Base-by-base conservation (phyloP, 2,329 filamentous ascomycete species). In the Penicillium sp. region DNA sequence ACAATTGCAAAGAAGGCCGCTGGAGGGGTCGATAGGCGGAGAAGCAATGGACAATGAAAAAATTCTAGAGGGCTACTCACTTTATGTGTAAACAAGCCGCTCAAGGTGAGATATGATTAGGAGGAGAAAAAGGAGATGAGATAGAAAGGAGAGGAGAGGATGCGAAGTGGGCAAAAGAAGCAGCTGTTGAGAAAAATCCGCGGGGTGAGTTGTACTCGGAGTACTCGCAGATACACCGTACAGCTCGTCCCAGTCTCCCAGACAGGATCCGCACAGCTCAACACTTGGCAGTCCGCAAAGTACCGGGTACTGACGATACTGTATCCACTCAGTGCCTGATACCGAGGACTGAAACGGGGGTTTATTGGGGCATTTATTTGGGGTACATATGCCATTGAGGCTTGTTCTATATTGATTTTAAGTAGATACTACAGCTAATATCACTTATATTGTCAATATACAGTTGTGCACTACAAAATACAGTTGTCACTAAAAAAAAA, bases 221-320 rank as follows among this genome's bases (percentile, higher is more conserved):
- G 56, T 52, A 61, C 59, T 61, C 56, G 59, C 56, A 61, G 58
- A 50, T 61, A 61, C 59, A 60, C 55, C 56, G 59, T 62, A 61
- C 54, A 59, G 54, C 57, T 61, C 55, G 52, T 62, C 54, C 53
- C 54, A 49, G 48, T 47, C 41, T 62, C 54, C 53, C 54, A 49
- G 48, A 49, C 41, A 30, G 39, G 25, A 42, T 36, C 33, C 39
- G 40, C 41, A 33, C 37, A 57, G 48, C 53, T 54, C 53, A 56
- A 58, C 55, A 58, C 48, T 54, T 51, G 41, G 50, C 54, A 52
- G 45, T 54, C 57, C 57, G 51, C 50, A 58, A 60, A 59, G 49
- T 60, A 60, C 58, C 47, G 55, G 56, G 55, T 60, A 59, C 51
- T 43, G 41, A 19, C 46, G 48, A 54, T 53, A 57, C 53, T 33